These are phyloP conservation scores for Hygrocybe punicea DNA, from an alignment of 768 basidiomycete species.

Conservation along the genomic window DNA sequence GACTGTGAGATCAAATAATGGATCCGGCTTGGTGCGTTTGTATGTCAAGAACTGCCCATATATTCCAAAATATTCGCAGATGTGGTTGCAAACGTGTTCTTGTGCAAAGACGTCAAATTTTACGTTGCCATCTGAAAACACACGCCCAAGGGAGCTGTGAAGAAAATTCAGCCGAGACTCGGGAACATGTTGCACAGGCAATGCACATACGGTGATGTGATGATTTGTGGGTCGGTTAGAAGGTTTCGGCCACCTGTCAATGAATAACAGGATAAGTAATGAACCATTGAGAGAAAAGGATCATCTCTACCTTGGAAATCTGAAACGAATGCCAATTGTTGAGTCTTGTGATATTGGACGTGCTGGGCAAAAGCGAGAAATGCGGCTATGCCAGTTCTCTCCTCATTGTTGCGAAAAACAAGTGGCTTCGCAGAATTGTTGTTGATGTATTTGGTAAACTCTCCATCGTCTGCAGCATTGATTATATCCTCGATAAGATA, in stretches of 20 bases:
- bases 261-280: not conserved
- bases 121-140: not conserved
- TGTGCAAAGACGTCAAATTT: not conserved
- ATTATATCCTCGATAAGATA: constrained; percentile 21
- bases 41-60: not conserved
- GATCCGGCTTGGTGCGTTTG: too few species aligned
- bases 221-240: not conserved
- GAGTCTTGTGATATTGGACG: constrained; percentile 24
- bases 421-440: constrained; percentile 18
- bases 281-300: not conserved
- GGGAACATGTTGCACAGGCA: not conserved
- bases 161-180: not conserved
- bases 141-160: not conserved
- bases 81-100: not conserved
- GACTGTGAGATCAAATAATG: too few species aligned
- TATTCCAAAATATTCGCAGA: not conserved
- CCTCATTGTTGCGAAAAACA: not conserved
- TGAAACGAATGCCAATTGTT: constrained; percentile 20
- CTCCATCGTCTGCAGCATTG: constrained; percentile 1
- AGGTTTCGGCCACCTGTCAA: not conserved
- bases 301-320: constrained; percentile 24
- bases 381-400: constrained; percentile 7
- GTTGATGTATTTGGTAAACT: constrained; percentile 24
- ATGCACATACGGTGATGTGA: not conserved
- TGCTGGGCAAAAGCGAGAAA: constrained; percentile 27